A percentile compares a stretch with the other conserved stretches of the same genome.
phyloP scores from a whole-genome alignment of 1,139 yeast species.

The Hansenula sp. region DNA sequence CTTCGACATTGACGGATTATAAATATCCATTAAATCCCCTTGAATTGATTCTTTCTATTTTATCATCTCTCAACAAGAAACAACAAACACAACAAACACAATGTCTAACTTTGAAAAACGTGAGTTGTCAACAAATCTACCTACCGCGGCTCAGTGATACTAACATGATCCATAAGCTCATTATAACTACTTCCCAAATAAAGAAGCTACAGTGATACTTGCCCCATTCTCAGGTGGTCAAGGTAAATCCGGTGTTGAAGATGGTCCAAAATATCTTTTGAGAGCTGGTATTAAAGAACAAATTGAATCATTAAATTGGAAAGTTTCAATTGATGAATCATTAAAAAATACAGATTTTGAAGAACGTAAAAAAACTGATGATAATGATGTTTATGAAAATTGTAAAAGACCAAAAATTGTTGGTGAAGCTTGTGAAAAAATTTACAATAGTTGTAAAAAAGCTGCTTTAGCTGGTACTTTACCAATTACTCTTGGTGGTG shows the following conservation, averaged over 20 bases:
- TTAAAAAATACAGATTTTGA: constrained; percentile 46
- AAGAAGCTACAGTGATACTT: constrained; percentile 58
- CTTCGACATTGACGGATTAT: neutral
- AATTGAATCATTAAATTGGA: constrained; percentile 70
- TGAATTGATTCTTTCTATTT: neutral
- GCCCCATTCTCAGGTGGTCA: constrained; percentile 99
- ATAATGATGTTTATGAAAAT: constrained; percentile 43
- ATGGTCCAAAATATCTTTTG: constrained; percentile 81
- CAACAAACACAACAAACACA: neutral
- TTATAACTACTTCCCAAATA: constrained; percentile 50
- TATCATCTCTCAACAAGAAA: neutral
- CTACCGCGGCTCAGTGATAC: neutral
- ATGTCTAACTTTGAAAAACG: neutral
- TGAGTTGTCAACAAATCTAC: neutral
- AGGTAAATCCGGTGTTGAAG: constrained; percentile 88
- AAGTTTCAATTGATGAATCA: constrained; percentile 51
- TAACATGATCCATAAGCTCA: constrained; percentile 10
- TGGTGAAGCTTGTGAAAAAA: constrained; percentile 60
- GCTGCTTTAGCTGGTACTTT: constrained; percentile 48
- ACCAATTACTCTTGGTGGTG: constrained; percentile 92
- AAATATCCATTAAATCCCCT: neutral
- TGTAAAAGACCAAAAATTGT: constrained; percentile 79
- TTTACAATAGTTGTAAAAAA: constrained; percentile 56
- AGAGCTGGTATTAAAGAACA: constrained; percentile 67
- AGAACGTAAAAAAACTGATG: constrained; percentile 32